Evolutionary conservation across 768 basidiomycete genomes (phyloP), one percentile per base, ranked within the genome.

Genomic region (Pseudohyphozyma bogoriensis): DNA sequence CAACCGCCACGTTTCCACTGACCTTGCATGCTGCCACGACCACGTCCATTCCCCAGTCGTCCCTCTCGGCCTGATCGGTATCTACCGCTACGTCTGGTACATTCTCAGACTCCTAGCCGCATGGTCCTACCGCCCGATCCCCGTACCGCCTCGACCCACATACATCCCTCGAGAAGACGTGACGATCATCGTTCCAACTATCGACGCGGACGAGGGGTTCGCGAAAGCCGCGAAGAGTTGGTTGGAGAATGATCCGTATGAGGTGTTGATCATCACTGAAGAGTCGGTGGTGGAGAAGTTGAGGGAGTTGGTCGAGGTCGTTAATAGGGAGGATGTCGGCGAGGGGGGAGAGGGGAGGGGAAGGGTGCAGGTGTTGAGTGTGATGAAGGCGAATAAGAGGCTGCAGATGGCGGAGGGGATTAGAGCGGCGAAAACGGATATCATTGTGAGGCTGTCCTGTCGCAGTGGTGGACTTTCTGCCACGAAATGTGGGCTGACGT

Each of bases 121-220:
- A 28, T 78, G 80, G 68, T 82, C 84, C 45, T 92, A 92, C 77
- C 81, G 83, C 60, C 89, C 89, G n/a, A 82, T 93, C 49, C 89
- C 89, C 1, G 76, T 91, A 18, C 90, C 90, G 53, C 83, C 86
- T 77, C 85, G 89, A 72, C 89, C 90, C 2, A 92, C 89, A 26
- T 93, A 92, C 72, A 77, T 87, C 70, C 86, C 89, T 54, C 79
- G 82, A 2, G 90, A 95, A 72, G 90, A 95, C 77, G 90, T 95
- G 66, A 95, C 90, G 60, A 92, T 93, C 72, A 89, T 95, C 62
- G 91, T 93, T 4, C 90, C 90, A 40, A 93, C 89, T 62, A 92
- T 95, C 71, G 90, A 95, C 72, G 89, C 91, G 4, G 91, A 90
- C 52, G 89, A 90, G 74, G 91, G 92, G 79, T 88, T 89, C 77